Conservation (phyloP, 2,329 filamentous ascomycete genomes). For the Fusarium protoensiforme region DNA sequence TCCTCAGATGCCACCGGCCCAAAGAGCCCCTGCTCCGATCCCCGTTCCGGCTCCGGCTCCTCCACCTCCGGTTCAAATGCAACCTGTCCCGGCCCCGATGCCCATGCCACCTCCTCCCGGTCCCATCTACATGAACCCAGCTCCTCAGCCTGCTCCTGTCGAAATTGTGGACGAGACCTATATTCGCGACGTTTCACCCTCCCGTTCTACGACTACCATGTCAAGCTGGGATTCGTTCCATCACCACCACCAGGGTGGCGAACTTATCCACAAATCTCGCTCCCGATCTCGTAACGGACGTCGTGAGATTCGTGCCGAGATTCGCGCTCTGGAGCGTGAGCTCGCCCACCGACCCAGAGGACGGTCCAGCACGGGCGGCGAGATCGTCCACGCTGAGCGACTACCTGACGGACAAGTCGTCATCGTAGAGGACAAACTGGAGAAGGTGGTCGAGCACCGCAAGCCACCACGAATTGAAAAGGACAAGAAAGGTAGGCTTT, state of each 20-base stretch:
- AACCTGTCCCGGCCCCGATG: slow-evolving; percentile 22
- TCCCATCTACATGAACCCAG: slow-evolving; percentile 47
- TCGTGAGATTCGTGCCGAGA: slow-evolving; percentile 79
- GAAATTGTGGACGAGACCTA: slow-evolving; percentile 60
- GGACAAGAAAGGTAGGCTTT: slow-evolving; percentile 96
- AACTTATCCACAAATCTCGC: slow-evolving; percentile 56
- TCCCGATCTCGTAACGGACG: slow-evolving; percentile 62
- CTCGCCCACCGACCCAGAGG: slow-evolving; percentile 50
- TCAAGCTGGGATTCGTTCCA: slow-evolving; percentile 47
- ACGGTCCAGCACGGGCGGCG: slow-evolving; percentile 54
- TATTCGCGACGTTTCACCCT: slow-evolving; percentile 62
- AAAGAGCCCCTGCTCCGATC: not conserved
- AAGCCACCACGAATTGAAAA: slow-evolving; percentile 79
- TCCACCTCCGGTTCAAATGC: not conserved
- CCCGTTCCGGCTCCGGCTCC: slow-evolving; percentile 7
- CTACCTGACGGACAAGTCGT: slow-evolving; percentile 71
- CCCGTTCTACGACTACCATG: slow-evolving; percentile 52
- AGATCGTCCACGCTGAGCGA: slow-evolving; percentile 67
- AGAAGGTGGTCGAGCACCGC: slow-evolving; percentile 64
- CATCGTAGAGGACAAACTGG: slow-evolving; percentile 70
- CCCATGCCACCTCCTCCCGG: slow-evolving; percentile 26
- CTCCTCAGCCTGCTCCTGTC: slow-evolving; percentile 46
- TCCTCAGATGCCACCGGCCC: not conserved
- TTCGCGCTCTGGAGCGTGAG: slow-evolving; percentile 72
- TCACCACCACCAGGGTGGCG: slow-evolving; percentile 44